phyloP scores from a whole-genome alignment of 2,329 filamentous ascomycete genomes.

The Verticillium zaregamsianum region DNA sequence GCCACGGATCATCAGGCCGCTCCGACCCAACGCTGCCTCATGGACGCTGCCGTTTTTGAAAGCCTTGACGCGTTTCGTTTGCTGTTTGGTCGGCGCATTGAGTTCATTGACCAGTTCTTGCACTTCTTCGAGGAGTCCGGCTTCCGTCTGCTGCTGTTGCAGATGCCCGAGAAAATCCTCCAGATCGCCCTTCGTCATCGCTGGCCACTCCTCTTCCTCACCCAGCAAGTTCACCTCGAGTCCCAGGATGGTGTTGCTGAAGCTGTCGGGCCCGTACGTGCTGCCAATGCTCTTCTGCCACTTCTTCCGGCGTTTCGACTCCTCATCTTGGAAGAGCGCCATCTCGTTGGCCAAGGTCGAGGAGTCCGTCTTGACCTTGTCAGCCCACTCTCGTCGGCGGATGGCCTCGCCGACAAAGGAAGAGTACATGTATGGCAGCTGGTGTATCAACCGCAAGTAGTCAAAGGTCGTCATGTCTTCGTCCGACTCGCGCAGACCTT shows the following conservation, averaged over 20 bases:
- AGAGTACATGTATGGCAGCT: conserved; percentile 85
- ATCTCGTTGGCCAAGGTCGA: conserved; percentile 88
- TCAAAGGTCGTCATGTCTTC: conserved; percentile 80
- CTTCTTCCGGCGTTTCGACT: conserved; percentile 79
- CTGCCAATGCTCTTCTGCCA: conserved; percentile 86
- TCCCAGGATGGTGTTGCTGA: conserved; percentile 67
- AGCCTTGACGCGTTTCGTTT: conserved; percentile 80
- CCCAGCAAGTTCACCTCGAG: conserved; percentile 83
- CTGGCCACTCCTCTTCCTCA: conserved; percentile 77
- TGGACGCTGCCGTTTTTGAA: conserved; percentile 97
- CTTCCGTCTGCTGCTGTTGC: conserved; percentile 60
- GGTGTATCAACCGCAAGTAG: conserved; percentile 71
- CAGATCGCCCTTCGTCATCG: conserved; percentile 70
- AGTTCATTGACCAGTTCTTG: conserved; percentile 74
- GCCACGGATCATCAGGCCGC: conserved; percentile 79
- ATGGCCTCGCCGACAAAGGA: conserved; percentile 84
- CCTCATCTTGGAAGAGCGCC: conserved; percentile 87
- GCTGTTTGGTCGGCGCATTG: conserved; percentile 77
- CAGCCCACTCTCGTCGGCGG: conserved; percentile 81
- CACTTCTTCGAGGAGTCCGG: conserved; percentile 66
- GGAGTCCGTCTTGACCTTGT: conserved; percentile 85
- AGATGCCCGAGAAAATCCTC: conserved; percentile 67
- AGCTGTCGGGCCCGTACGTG: conserved; percentile 60
- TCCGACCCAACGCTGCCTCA: conserved; percentile 82
- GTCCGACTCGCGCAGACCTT: conserved; percentile 64